These are phyloP conservation scores for Piloderma croceum DNA, from an alignment of 768 basidiomycete species.

Conservation along the genomic window DNA sequence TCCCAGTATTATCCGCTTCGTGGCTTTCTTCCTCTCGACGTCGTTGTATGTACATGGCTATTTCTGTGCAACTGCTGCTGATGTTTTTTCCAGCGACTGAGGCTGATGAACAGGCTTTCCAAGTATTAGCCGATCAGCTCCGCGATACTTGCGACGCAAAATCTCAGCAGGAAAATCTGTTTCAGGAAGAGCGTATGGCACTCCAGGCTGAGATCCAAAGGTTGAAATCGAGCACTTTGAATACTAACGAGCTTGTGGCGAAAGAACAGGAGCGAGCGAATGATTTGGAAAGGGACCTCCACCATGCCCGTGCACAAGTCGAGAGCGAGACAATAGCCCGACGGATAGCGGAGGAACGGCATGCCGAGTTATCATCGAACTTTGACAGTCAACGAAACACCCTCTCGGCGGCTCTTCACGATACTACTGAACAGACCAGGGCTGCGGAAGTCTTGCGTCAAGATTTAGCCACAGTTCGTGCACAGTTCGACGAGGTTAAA, in stretches of 20 bases:
- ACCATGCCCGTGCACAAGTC: constrained; percentile 53
- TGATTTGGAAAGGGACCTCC: constrained; percentile 58
- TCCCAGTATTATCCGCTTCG: constrained; percentile 70
- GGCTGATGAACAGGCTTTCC: constrained; percentile 69
- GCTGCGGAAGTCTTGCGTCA: constrained; percentile 54
- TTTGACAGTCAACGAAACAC: constrained; percentile 50
- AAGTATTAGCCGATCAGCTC: constrained; percentile 67
- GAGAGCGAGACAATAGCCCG: constrained; percentile 61
- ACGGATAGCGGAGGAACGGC: constrained; percentile 59
- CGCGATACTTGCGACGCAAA: constrained; percentile 53
- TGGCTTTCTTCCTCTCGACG: constrained; percentile 62
- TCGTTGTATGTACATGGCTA: constrained; percentile 49
- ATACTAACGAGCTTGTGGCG: constrained; percentile 31
- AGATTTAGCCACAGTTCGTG: constrained; percentile 54
- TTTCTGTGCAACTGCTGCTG: constrained; percentile 1
- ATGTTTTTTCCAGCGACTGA: constrained; percentile 47
- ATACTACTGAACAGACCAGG: constrained; percentile 63
- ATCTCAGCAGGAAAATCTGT: constrained; percentile 46
- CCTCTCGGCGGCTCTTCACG: constrained; percentile 53
- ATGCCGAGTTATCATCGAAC: constrained; percentile 49
- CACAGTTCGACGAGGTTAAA: constrained; percentile 66
- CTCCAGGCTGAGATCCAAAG: constrained; percentile 53
- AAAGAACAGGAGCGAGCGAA: constrained; percentile 50
- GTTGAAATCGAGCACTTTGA: constrained; percentile 41
- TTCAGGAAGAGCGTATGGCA: constrained; percentile 52